These are phyloP conservation scores for Cicer yamashitae DNA, from an alignment of 306 rosid species.

Conservation along the genomic window DNA sequence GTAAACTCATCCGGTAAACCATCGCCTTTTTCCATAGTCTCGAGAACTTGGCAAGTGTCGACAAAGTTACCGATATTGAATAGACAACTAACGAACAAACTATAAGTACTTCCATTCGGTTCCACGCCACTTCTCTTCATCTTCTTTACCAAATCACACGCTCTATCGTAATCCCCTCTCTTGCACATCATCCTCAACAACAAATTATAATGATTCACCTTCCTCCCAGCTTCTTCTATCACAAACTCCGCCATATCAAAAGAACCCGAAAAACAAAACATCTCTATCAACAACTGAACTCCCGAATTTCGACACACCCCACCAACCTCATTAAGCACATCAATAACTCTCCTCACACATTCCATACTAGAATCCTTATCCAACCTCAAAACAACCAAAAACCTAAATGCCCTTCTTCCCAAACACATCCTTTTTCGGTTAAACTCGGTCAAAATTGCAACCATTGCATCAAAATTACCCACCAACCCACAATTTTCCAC, in stretches of 20 bases:
- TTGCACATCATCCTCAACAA: constrained; percentile 62
- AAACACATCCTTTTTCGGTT: constrained; percentile 35
- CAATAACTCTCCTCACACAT: constrained; percentile 49
- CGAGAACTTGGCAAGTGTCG: constrained; percentile 56
- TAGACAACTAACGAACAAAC: constrained; percentile 61
- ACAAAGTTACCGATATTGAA: constrained; percentile 54
- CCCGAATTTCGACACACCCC: constrained; percentile 67
- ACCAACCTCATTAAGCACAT: constrained; percentile 64
- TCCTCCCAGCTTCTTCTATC: constrained; percentile 53
- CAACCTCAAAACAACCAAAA: constrained; percentile 50
- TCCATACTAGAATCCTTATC: constrained; percentile 46
- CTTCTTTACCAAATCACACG: constrained; percentile 52
- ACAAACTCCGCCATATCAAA: constrained; percentile 60
- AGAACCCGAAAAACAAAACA: constrained; percentile 53
- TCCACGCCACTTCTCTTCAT: constrained; percentile 61
- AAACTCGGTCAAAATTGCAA: constrained; percentile 53
- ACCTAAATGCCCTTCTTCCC: constrained; percentile 60
- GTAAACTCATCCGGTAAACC: constrained; percentile 57
- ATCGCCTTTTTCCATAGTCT: constrained; percentile 51
- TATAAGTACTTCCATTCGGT: constrained; percentile 49
- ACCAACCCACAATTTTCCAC: constrained; percentile 71
- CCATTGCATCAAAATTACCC: constrained; percentile 63
- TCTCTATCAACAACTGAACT: constrained; percentile 62
- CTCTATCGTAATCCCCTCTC: constrained; percentile 57
- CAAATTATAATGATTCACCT: constrained; percentile 53